phyloP scores from a whole-genome alignment of 805 yeast genomes.

The Pichia gijzeniarum region DNA sequence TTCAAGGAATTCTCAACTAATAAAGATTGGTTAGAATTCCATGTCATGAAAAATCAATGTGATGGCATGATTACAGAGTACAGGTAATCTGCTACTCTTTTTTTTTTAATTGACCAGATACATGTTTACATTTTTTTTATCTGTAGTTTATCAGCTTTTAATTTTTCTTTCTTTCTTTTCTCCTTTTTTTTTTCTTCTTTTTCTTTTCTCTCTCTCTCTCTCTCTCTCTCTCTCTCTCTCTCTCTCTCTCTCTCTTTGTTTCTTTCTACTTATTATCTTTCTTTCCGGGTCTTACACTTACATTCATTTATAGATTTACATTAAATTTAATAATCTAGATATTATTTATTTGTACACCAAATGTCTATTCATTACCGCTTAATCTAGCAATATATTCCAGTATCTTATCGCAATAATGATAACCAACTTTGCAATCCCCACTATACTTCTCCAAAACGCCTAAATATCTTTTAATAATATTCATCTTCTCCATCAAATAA shows the following conservation, averaged over 20 bases:
- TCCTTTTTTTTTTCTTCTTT: neutral
- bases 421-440: slow-evolving; percentile 19
- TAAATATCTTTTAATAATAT: slow-evolving; percentile 17
- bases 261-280: too few relatives aligned
- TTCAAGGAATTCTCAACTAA: slow-evolving; percentile 43
- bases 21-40: slow-evolving; percentile 46
- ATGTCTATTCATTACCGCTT: too few relatives aligned
- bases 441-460: slow-evolving; percentile 17
- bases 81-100: slow-evolving; percentile 10
- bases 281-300: too few relatives aligned
- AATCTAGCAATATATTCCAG: slow-evolving; percentile 13
- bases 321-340: too few relatives aligned
- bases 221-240: neutral
- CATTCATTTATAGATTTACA: too few relatives aligned
- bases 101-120: neutral
- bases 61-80: slow-evolving; percentile 24
- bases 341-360: too few relatives aligned
- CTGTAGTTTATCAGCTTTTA: neutral
- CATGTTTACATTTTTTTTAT: neutral
- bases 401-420: slow-evolving; percentile 18
- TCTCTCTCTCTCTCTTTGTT: neutral
- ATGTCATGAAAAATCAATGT: slow-evolving; percentile 46
- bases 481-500: slow-evolving; percentile 17
- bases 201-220: neutral
- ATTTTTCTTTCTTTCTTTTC: too few relatives aligned